Base-by-base conservation (phyloP, 305 asterid genomes). In the Fraxinus angustifolia region DNA sequence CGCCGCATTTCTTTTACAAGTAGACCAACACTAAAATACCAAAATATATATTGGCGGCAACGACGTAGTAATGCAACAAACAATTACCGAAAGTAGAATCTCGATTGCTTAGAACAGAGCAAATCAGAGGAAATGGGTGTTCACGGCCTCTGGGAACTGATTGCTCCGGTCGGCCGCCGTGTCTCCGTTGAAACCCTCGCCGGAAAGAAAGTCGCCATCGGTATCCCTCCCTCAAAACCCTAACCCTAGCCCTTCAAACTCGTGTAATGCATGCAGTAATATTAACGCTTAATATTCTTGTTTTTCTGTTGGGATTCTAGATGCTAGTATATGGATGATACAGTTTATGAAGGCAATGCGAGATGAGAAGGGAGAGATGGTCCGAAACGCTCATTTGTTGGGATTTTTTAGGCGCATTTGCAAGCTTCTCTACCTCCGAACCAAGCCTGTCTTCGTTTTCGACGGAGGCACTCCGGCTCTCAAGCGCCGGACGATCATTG, bases 261-360 rank as follows among this genome's bases (percentile, higher is more conserved):
- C 38, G 6, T 42, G 33, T 81, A 65, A 35, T 19, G 17, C 56
- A 33, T 38, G 2, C 17, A 30, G 21, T 31, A 42, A 26, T 34
- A 6, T 33, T 38, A 21, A 10, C 17, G 34, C 3, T 40, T 34
- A 35, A 12, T 65, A 56, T 17, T 6, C 19, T 40, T 73, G 33
- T 4, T 71, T 76, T 26, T 50, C 53, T 33, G 73, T 79, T 75
- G 78, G 38, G 60, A 26, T 45, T 65, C 0, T 85, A 96, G 99
- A 96, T 84, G 99, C 99, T 82, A 96, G 98, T 80, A 96, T 94
- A 85, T 96, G 99, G 99, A 93, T 94, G 92, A 88, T 96, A 75
- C 99, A 96, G 88, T 96, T 96, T 82, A 90, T 96, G 97, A 96
- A 96, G 86, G 99, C 99, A 73, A 96, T 96, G 98, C 88, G 99